Percentiles rank a stretch among this genome's conserved stretches.
phyloP scores from a whole-genome alignment of 305 asterid genomes.

The Salvia sclarea region DNA sequence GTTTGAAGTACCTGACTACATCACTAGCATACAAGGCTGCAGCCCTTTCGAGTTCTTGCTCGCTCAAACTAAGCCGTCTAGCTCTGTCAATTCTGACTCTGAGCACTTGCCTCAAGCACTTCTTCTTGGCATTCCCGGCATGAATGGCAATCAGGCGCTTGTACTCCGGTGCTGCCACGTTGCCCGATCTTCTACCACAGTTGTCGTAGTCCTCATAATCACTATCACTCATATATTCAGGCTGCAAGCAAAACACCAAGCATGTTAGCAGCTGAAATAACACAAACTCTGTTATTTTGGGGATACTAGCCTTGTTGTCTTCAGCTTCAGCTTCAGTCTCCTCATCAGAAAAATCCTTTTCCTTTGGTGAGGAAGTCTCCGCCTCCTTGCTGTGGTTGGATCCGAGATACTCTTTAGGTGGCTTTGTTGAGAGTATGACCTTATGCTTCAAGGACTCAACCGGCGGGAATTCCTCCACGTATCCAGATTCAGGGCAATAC shows the following conservation, averaged over 20 bases:
- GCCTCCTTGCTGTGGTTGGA: conserved; percentile 43
- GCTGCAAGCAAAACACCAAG: too few relatives aligned
- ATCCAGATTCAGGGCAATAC: conserved; percentile 62
- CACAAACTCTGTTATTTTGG: too few relatives aligned
- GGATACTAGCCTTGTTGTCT: too few relatives aligned
- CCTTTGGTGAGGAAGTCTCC: conserved; percentile 49
- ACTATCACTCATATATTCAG: conserved; percentile 53
- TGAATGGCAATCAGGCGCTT: conserved; percentile 87
- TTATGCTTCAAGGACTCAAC: conserved; percentile 69
- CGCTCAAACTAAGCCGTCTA: conserved; percentile 82
- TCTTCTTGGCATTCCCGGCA: conserved; percentile 78
- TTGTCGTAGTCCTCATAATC: conserved; percentile 46
- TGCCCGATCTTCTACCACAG: conserved; percentile 44
- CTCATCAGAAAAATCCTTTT: conserved; percentile 61
- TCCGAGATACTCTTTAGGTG: conserved; percentile 87
- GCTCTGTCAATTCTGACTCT: conserved; percentile 46
- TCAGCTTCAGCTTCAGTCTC: conserved; percentile 54
- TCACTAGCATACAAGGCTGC: conserved; percentile 62
- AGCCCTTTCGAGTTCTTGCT: conserved; percentile 83
- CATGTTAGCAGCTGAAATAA: too few relatives aligned
- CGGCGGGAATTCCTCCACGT: conserved; percentile 71
- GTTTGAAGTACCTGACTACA: conserved; percentile 87
- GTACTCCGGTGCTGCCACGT: conserved; percentile 63
- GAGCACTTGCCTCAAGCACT: conserved; percentile 63
- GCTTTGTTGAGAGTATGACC: conserved; percentile 81